These are phyloP conservation scores for Colletotrichum shisoi DNA, from an alignment of 2,329 filamentous ascomycete genomes.

Conservation along the genomic window DNA sequence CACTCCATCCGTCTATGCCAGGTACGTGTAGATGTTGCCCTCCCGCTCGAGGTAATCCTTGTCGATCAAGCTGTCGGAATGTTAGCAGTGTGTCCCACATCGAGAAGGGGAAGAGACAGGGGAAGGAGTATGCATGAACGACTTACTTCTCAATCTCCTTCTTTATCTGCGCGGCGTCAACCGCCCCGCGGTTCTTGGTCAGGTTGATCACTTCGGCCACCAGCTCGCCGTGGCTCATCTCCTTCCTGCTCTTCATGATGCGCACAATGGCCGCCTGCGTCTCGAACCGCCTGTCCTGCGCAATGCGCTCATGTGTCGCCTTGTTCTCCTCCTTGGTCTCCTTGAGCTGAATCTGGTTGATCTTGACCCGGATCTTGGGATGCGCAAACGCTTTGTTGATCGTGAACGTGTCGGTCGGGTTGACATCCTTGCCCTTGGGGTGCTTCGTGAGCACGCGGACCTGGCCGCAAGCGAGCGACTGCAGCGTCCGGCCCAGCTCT, in stretches of 20 bases:
- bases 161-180: slow-evolving; percentile 91
- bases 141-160: slow-evolving; percentile 92
- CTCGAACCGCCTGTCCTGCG: slow-evolving; percentile 90
- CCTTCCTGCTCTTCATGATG: slow-evolving; percentile 95
- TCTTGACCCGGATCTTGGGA: slow-evolving; percentile 89
- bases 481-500: slow-evolving; percentile 88
- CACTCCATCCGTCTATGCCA: slow-evolving; percentile 60
- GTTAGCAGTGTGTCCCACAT: slow-evolving; percentile 43
- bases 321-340: slow-evolving; percentile 96
- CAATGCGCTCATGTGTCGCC: slow-evolving; percentile 88
- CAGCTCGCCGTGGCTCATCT: slow-evolving; percentile 83
- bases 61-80: slow-evolving; percentile 74
- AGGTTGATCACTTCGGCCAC: slow-evolving; percentile 92
- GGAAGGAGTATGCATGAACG: neutral
- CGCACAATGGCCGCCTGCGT: slow-evolving; percentile 96
- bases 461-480: slow-evolving; percentile 93
- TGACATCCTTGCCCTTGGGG: slow-evolving; percentile 84
- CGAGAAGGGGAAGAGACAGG: too few species aligned
- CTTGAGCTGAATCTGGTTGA: slow-evolving; percentile 97
- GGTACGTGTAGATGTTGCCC: slow-evolving; percentile 73
- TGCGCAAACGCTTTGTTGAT: slow-evolving; percentile 81
- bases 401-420: slow-evolving; percentile 79
- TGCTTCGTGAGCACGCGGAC: slow-evolving; percentile 83
- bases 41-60: slow-evolving; percentile 91
- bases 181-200: slow-evolving; percentile 83